Percentiles rank a stretch among this genome's conserved stretches.
Conservation (phyloP, 2,329 filamentous ascomycete genomes). For the Exophiala phaeomuriformis region DNA sequence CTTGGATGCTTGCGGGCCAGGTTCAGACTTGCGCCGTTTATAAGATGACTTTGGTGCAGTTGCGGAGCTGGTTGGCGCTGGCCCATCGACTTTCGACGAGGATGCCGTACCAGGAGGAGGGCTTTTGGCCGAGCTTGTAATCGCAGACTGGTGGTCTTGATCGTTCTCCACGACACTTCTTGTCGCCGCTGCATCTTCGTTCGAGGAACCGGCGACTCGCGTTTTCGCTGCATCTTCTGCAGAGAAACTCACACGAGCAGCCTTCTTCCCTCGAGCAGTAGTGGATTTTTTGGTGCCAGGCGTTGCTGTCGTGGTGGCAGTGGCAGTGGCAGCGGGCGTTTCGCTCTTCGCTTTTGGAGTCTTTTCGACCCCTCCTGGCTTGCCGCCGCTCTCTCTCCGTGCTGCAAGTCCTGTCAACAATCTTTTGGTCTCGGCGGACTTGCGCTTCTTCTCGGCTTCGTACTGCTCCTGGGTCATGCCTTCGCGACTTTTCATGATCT, state of each 20-base stretch:
- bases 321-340: not conserved
- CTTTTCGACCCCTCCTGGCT: not conserved
- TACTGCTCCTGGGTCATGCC: constrained; percentile 20
- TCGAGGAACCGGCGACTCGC: not conserved
- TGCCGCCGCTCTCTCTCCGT: constrained; percentile 4
- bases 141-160: not conserved
- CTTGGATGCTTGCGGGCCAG: not conserved
- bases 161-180: too few species aligned
- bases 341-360: not conserved
- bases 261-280: not conserved
- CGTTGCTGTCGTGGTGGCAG: too few species aligned
- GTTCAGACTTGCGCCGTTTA: not conserved
- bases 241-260: constrained; percentile 2
- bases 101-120: not conserved
- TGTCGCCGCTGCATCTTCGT: too few species aligned
- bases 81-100: not conserved
- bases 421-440: constrained; percentile 3
- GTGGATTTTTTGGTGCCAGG: not conserved
- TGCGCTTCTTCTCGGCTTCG: constrained; percentile 16
- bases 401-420: constrained; percentile 1
- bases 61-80: not conserved
- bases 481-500: constrained; percentile 17
- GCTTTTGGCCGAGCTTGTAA: not conserved
- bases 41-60: not conserved
- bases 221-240: not conserved